These are phyloP conservation scores for Edaphochlamys debaryana DNA, from an alignment of 139 green algal species.

Conservation along the genomic window DNA sequence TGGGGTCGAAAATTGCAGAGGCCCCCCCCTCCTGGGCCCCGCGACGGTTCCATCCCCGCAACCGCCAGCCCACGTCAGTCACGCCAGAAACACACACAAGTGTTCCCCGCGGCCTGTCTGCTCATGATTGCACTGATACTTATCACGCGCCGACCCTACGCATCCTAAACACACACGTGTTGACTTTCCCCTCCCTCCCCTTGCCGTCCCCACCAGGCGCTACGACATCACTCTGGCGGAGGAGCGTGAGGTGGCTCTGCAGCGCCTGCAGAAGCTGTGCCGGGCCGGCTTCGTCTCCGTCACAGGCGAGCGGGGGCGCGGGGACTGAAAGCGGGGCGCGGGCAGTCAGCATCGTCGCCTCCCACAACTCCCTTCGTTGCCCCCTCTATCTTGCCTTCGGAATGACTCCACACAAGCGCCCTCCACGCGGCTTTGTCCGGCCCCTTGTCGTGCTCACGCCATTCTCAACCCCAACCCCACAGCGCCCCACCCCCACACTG, in stretches of 20 bases:
- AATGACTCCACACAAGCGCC: no score
- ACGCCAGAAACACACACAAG: neutral
- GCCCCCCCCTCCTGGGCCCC: no score
- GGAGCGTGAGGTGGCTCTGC: conserved; percentile 86
- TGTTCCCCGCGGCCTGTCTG: neutral
- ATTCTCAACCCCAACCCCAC: no score
- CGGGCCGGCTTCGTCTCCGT: conserved; percentile 81
- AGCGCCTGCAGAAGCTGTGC: conserved; percentile 79
- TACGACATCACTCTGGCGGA: conserved; percentile 81
- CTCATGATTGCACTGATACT: neutral
- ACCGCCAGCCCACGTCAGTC: neutral
- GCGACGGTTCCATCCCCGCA: no score
- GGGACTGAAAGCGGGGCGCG: no score
- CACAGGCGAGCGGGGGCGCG: no score
- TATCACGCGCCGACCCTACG: neutral
- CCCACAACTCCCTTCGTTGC: no score
- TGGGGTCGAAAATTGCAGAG: neutral
- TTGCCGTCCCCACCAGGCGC: conserved; percentile 10
- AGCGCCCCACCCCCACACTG: no score
- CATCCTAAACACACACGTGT: neutral
- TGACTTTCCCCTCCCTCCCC: neutral
- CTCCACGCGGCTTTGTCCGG: no score
- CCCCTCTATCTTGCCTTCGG: conserved; percentile 68
- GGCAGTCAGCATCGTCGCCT: no score
- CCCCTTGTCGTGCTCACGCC: no score